phyloP scores from a whole-genome alignment of 805 yeast species.

The Ogataea neopini region DNA sequence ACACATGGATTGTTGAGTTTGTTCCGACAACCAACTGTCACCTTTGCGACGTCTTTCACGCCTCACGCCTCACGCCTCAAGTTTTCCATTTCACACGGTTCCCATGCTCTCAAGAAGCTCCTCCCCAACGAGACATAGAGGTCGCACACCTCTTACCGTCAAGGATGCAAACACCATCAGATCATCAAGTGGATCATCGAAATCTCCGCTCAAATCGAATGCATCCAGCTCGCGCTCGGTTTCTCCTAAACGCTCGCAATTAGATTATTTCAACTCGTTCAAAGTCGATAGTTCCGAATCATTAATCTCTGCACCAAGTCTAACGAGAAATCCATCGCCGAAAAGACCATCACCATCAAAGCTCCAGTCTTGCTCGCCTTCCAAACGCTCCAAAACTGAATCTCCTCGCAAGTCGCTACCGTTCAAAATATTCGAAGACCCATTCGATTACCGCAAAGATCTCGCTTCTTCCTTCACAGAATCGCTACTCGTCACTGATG shows the following conservation, averaged over 20 bases:
- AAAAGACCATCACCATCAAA: conserved; percentile 14
- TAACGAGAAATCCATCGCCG: conserved; percentile 13
- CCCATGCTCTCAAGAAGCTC: not conserved
- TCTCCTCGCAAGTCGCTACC: not conserved
- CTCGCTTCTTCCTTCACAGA: conserved; percentile 8
- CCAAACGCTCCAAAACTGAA: conserved; percentile 14
- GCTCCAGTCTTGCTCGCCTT: conserved; percentile 13
- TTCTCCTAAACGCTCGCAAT: conserved; percentile 4
- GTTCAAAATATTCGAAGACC: conserved; percentile 26
- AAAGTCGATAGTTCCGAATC: conserved; percentile 17
- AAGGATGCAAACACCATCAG: conserved; percentile 14
- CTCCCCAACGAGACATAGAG: not conserved
- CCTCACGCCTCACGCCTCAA: not conserved
- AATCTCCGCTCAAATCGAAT: conserved; percentile 6
- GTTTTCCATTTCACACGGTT: not conserved
- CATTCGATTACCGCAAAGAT: conserved; percentile 13
- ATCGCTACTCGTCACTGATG: conserved; percentile 9
- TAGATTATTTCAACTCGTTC: conserved; percentile 10
- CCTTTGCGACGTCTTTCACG: no score
- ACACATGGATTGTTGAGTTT: no score
- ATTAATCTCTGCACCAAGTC: conserved; percentile 4
- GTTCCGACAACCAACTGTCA: no score
- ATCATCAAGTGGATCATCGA: conserved; percentile 5
- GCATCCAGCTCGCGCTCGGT: conserved; percentile 9
- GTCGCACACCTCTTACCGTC: conserved; percentile 13